Evolutionary conservation across 192 early-diverging fungal species (phyloP), one percentile per base, ranked within the genome.

Genomic region (Linnemannia zychae): DNA sequence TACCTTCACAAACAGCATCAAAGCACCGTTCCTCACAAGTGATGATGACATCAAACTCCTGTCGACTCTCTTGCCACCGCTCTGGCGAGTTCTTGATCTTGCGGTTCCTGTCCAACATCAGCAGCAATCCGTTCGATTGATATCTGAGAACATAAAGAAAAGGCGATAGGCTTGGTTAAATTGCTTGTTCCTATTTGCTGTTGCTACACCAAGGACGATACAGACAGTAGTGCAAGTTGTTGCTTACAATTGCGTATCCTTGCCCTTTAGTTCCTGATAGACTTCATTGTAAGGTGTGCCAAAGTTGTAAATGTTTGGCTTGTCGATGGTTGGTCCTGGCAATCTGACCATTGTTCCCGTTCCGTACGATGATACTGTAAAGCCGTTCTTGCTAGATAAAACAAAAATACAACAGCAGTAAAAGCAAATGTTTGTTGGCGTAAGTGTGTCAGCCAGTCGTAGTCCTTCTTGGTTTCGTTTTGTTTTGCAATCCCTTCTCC

Each of bases 21-120:
- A 95, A 99, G 67, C 96, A 97, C 20, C 97, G 88, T 81, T 99
- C 98, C 87, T 99, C 98, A 74, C 98, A 99, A 16, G 97, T 98
- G 60, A 99, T 95, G 44, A 99, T 95, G 0, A 99, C 92, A 88
- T 99, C 98, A 89, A 94, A 99, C 16, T 90, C 85, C 49, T 93
- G 89, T 16, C 81, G 60, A 36, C 90, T 92, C 67, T 96, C 94
- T 67, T 98, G 97, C 84, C 95, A 99, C 57, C 92, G 88, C 88
- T 99, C 95, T 3, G 98, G 97, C 3, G 98, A 96, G 28, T 72
- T 68, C 84, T 99, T 99, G 52, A 98, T 97, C 52, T 90, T 94
- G n/a, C 94, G 89, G 81, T 99, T 99, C n/a, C 98, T 91, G 78
- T 98, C 96, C 53, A 99, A 88, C 98, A 99, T 99, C 12, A 75